These are phyloP conservation scores for Trichophyton rubrum DNA, from an alignment of 2,329 filamentous ascomycete genomes.

Conservation along the genomic window DNA sequence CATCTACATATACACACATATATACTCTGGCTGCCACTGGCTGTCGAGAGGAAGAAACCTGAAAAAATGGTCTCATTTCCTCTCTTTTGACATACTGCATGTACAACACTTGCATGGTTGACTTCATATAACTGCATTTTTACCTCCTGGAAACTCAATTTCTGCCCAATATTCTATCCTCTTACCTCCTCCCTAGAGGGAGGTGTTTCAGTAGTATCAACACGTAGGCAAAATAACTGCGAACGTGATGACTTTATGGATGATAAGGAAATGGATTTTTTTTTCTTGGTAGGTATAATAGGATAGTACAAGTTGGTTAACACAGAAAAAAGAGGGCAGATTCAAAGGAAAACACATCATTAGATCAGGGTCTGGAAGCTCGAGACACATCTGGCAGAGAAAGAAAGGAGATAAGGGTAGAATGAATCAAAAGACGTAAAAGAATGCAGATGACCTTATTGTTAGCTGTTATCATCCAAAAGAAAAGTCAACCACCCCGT, in stretches of 20 bases:
- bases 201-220: too few species aligned
- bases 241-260: neutral
- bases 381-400: neutral
- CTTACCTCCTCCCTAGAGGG: too few species aligned
- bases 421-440: neutral
- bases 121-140: neutral
- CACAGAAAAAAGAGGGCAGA: neutral
- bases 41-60: neutral
- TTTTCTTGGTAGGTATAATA: neutral
- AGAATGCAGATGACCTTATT: neutral
- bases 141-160: too few species aligned
- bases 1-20: neutral
- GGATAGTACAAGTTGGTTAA: neutral
- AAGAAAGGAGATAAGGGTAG: neutral
- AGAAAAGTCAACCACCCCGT: slow-evolving; percentile 1
- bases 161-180: too few species aligned
- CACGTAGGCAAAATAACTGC: too few species aligned
- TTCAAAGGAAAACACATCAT: neutral
- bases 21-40: neutral
- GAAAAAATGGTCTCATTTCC: neutral
- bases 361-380: neutral
- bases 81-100: neutral
- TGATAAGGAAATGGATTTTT: neutral
- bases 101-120: neutral
- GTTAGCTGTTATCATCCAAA: slow-evolving; percentile 2